Base-by-base conservation (phyloP, 768 basidiomycete species). In the Melanogaster broomeanus region DNA sequence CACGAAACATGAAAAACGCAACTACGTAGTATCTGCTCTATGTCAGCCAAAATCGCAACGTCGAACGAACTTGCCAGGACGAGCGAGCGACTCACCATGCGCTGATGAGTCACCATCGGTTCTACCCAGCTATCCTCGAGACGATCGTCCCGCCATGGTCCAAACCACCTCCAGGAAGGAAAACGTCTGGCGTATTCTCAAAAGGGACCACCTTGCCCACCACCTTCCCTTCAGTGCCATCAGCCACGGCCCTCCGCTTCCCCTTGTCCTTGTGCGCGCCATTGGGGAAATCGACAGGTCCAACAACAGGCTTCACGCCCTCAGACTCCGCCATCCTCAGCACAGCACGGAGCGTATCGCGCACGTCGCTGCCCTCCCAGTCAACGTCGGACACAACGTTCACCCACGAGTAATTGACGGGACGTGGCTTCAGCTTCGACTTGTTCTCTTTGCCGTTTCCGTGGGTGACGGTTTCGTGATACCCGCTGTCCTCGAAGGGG, bases 341-440 rank as follows among this genome's bases (percentile, higher is more conserved):
- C 38, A 79, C 68, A 7, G 72, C 71, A 18, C 63, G 72, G 3
- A 82, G 62, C 30, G 77, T 72, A 45, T 82, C 78, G 15, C 82
- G 74, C 47, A 92, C 78, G 64, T 90, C 86, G 50, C 83, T 78
- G 24, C 91, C 91, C 60, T 92, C 88, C 77, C 84, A 86, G 66
- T 93, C 91, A 27, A 92, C 82, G 63, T 92, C 91, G 53, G 88
- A 87, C 31, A 83, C 82, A 34, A 84, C 72, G 62, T 81, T 85
- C n/a, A 93, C 81, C 90, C 90, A 93, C 18, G 85, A 82, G 66
- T 93, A 93, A 42, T 83, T 84, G 25, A 90, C 83, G 51, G 67
- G 62, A n/a, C 74, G 71, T 37, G 67, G 62, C 64, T 70, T 59
- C 45, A 55, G 35, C 38, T 57, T 75, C 24, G 51, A 42, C 74